These are phyloP conservation scores for Aaosphaeria pasadenensis DNA, from an alignment of 2,329 filamentous ascomycete genomes.

Conservation along the genomic window DNA sequence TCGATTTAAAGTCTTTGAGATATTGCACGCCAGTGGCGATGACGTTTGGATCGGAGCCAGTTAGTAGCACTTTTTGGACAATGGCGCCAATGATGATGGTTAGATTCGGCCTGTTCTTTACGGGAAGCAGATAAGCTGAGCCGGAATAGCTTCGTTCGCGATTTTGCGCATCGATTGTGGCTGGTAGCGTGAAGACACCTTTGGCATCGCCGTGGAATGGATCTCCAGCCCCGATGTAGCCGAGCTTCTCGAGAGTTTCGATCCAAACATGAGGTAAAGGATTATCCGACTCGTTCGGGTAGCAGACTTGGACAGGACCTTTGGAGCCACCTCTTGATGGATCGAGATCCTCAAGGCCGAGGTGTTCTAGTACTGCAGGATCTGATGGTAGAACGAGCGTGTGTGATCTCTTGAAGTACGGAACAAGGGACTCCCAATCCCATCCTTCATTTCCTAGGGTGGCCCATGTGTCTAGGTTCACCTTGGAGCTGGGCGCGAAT, in stretches of 20 bases:
- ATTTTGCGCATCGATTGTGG: conserved; percentile 31
- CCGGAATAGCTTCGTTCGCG: conserved; percentile 42
- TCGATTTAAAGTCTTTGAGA: not conserved
- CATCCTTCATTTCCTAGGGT: conserved; percentile 56
- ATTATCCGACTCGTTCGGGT: conserved; percentile 36
- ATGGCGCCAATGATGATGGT: conserved; percentile 14
- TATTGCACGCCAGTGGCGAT: conserved; percentile 22
- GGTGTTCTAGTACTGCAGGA: conserved; percentile 15
- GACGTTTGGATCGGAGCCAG: conserved; percentile 2
- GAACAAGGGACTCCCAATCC: conserved; percentile 45
- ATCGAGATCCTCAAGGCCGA: conserved; percentile 13
- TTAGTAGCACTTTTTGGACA: conserved; percentile 2
- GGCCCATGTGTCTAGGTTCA: conserved; percentile 49
- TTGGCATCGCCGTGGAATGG: conserved; percentile 41
- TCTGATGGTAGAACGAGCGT: conserved; percentile 30
- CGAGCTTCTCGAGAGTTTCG: conserved; percentile 36
- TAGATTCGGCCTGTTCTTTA: conserved; percentile 17
- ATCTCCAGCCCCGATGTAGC: conserved; percentile 34
- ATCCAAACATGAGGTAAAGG: conserved; percentile 48
- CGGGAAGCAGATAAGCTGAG: conserved; percentile 40
- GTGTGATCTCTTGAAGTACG: conserved; percentile 51
- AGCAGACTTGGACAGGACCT: conserved; percentile 35
- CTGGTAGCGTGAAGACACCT: conserved; percentile 40
- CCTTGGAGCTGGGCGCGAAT: conserved; percentile 26
- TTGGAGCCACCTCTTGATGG: conserved; percentile 22